Evolutionary conservation across 345 rosid species (phyloP).

Genomic region (Pelargonium nanum): DNA sequence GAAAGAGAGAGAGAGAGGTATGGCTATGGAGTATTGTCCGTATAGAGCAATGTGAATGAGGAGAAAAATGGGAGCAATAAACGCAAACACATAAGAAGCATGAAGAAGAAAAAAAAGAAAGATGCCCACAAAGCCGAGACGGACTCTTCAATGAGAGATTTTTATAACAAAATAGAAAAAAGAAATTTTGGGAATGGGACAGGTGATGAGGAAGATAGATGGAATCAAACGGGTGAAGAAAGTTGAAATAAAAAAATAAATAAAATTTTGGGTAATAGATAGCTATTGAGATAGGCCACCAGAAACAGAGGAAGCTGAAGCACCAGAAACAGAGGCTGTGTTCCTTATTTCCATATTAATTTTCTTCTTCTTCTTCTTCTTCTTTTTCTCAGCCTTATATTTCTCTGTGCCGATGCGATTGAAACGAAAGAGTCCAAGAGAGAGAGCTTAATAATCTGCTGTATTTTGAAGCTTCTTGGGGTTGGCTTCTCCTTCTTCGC

Average conservation of each 20-base stretch:
- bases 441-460: slow-evolving; percentile 25
- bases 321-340: too few species aligned
- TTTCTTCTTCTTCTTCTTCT: too few species aligned
- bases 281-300: too few species aligned
- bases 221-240: too few species aligned
- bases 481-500: slow-evolving; percentile 19
- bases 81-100: slow-evolving; percentile 35
- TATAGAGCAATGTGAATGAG: slow-evolving; percentile 21
- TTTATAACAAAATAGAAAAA: not conserved
- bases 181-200: not conserved
- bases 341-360: too few species aligned
- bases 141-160: slow-evolving; percentile 32
- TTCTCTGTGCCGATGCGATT: too few species aligned
- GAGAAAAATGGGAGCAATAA: slow-evolving; percentile 16
- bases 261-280: too few species aligned
- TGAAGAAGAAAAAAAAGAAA: slow-evolving; percentile 20
- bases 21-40: slow-evolving; percentile 3
- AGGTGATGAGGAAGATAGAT: too few species aligned
- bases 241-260: too few species aligned
- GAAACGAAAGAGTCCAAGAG: slow-evolving; percentile 32
- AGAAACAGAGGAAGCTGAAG: too few species aligned
- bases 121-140: slow-evolving; percentile 31
- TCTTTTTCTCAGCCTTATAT: too few species aligned
- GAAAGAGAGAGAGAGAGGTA: slow-evolving; percentile 2
- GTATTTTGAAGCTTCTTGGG: slow-evolving; percentile 13